Conservation (phyloP, 495 filamentous ascomycete species). For the Penicillium silybi region DNA sequence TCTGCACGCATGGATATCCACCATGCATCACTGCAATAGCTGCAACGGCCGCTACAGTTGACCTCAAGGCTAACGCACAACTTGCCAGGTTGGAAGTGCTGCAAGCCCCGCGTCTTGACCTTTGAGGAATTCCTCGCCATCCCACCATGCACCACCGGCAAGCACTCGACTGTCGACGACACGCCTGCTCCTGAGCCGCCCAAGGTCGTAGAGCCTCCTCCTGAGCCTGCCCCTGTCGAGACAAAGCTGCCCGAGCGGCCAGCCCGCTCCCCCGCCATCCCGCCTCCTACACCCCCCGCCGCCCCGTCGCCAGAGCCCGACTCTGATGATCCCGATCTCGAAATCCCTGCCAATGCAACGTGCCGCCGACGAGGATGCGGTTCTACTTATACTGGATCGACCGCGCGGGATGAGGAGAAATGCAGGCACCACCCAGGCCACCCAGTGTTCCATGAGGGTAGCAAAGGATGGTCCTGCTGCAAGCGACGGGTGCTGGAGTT, state of each 20-base stretch:
- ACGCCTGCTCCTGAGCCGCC: conserved; percentile 55
- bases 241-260: conserved; percentile 27
- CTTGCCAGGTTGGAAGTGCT: conserved; percentile 96
- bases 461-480: conserved; percentile 96
- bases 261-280: conserved; percentile 45
- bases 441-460: conserved; percentile 94
- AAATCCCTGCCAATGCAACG: conserved; percentile 65
- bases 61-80: conserved; percentile 9
- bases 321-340: conserved; percentile 71
- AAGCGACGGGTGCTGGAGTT: conserved; percentile 94
- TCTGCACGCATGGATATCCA: neutral
- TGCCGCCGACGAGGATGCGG: conserved; percentile 79
- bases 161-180: conserved; percentile 83
- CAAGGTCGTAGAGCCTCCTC: conserved; percentile 33
- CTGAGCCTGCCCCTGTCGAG: conserved; percentile 23
- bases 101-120: conserved; percentile 94
- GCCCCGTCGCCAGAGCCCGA: conserved; percentile 75
- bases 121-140: conserved; percentile 98
- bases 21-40: neutral
- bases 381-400: conserved; percentile 54
- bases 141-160: conserved; percentile 89
- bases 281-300: conserved; percentile 53
- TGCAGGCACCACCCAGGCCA: conserved; percentile 83
- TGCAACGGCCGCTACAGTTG: neutral
- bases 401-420: conserved; percentile 64